These are phyloP conservation scores for Dianthus caryophyllus DNA, from an alignment of 148 eudicot genomes.

Conservation along the genomic window DNA sequence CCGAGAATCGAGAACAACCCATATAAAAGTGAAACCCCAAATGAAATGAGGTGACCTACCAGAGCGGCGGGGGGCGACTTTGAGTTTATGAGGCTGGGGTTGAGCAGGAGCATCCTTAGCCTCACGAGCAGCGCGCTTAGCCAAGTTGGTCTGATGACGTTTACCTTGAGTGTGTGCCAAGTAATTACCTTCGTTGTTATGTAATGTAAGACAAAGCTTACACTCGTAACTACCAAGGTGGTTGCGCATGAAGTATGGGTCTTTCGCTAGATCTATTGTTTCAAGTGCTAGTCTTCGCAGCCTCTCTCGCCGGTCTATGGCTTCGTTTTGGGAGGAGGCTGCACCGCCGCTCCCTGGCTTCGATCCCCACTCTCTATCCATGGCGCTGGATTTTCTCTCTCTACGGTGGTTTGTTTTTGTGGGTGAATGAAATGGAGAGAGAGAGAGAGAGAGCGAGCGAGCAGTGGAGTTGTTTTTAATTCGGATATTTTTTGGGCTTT, in stretches of 20 bases:
- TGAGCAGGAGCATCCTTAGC: slow-evolving; percentile 96
- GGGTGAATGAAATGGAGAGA: no score
- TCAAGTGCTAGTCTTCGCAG: slow-evolving; percentile 86
- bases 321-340: slow-evolving; percentile 91
- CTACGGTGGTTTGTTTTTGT: no score
- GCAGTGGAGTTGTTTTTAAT: no score
- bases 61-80: slow-evolving; percentile 48
- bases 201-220: slow-evolving; percentile 83
- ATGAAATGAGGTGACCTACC: slow-evolving; percentile 31
- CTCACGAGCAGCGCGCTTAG: slow-evolving; percentile 95
- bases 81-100: slow-evolving; percentile 89
- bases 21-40: background rate
- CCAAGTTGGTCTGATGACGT: slow-evolving; percentile 94
- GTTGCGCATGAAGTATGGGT: slow-evolving; percentile 97
- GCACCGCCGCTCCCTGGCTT: slow-evolving; percentile 99
- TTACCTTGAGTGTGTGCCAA: slow-evolving; percentile 98
- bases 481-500: no score
- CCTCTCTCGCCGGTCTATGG: slow-evolving; percentile 94
- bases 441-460: no score
- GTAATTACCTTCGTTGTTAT: slow-evolving; percentile 96
- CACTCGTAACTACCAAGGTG: slow-evolving; percentile 98
- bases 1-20: background rate
- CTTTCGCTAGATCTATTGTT: slow-evolving; percentile 94
- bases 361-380: slow-evolving; percentile 99
- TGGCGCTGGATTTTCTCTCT: no score